A percentile compares a stretch with the other conserved stretches of the same genome.
Evolutionary conservation across 2,329 filamentous ascomycete genomes (phyloP).

Genomic region (Trichoderma sp.): DNA sequence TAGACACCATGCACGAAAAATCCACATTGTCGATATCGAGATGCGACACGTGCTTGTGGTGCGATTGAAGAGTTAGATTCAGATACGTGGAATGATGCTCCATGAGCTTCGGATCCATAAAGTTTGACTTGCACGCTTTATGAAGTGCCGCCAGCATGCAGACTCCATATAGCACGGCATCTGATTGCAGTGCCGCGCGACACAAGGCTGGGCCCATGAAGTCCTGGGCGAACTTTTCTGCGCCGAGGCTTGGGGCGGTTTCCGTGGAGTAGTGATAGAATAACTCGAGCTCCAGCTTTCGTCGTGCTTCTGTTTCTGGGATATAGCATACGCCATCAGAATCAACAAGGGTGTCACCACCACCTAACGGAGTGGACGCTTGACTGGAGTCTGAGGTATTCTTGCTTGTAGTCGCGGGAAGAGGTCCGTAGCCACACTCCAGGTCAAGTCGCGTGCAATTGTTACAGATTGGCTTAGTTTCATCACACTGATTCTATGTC

Average conservation of each 20-base stretch:
- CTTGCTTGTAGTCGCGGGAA: neutral
- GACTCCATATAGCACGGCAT: conserved; percentile 24
- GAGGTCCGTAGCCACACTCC: conserved; percentile 22
- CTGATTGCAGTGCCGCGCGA: conserved; percentile 21
- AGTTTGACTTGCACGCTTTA: conserved; percentile 10
- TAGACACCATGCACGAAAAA: conserved; percentile 21
- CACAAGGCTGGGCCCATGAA: conserved; percentile 19
- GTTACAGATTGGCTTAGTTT: conserved; percentile 25
- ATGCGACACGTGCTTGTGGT: conserved; percentile 21
- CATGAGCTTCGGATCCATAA: neutral
- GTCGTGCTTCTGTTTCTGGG: conserved; percentile 23
- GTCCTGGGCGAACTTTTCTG: conserved; percentile 18
- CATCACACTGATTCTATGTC: conserved; percentile 22
- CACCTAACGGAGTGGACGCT: neutral
- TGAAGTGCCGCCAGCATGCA: conserved; percentile 24
- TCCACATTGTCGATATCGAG: conserved; percentile 23
- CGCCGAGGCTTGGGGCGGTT: conserved; percentile 20
- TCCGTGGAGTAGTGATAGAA: conserved; percentile 24
- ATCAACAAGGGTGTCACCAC: neutral
- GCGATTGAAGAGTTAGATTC: conserved; percentile 21
- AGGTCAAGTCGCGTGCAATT: conserved; percentile 23
- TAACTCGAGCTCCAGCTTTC: conserved; percentile 24
- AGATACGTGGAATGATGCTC: conserved; percentile 22
- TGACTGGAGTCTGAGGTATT: neutral
- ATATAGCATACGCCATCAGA: neutral